Conservation (phyloP, 2,329 filamentous ascomycete genomes). For the Colletotrichum ledebouriae region DNA sequence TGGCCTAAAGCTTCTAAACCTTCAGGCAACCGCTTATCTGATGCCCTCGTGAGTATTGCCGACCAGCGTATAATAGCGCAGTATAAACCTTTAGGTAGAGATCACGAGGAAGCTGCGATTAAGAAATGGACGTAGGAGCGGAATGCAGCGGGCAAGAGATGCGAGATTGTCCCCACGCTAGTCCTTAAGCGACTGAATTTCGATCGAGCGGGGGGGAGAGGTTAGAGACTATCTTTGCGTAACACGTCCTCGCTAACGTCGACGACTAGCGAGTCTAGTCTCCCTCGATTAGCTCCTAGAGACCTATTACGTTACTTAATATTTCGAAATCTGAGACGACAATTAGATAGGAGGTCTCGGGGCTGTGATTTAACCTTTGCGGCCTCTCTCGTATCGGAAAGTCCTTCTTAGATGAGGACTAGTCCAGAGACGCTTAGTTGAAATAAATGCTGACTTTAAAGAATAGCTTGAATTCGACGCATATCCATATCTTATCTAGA, state of each 20-base stretch:
- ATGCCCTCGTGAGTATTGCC: background rate
- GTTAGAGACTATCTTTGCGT: background rate
- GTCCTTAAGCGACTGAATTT: background rate
- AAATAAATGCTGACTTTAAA: background rate
- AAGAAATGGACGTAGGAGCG: background rate
- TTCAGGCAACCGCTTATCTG: background rate
- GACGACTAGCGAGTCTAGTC: background rate
- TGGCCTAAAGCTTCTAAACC: background rate
- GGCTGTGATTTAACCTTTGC: background rate
- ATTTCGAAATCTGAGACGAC: background rate
- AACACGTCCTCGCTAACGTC: background rate
- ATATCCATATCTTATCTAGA: background rate
- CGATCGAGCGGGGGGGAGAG: background rate
- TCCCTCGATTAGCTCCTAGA: background rate
- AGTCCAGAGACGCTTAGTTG: background rate
- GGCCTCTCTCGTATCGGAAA: background rate
- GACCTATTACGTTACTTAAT: background rate
- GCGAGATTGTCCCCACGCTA: background rate
- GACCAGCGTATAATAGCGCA: background rate
- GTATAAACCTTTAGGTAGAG: background rate
- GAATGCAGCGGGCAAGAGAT: background rate
- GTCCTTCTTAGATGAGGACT: background rate
- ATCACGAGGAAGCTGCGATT: background rate
- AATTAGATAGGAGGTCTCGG: background rate
- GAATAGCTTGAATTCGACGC: background rate